These are phyloP conservation scores for Aspergillus nidulans DNA, from an alignment of 495 filamentous ascomycete genomes.

Conservation along the genomic window DNA sequence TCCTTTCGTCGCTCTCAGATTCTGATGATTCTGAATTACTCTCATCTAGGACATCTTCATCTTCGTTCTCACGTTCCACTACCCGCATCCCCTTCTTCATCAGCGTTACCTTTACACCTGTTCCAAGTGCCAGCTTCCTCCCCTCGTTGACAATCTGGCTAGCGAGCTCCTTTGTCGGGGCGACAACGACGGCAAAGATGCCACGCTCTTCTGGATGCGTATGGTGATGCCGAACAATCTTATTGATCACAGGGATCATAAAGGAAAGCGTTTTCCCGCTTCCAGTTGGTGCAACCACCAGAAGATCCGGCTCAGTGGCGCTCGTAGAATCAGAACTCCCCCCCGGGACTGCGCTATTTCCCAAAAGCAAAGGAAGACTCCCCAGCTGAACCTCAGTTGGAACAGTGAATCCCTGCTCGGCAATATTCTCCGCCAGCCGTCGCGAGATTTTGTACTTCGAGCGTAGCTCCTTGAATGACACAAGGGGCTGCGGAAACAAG, in stretches of 20 bases:
- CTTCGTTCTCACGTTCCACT: slow-evolving; percentile 37
- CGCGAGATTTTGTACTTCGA: slow-evolving; percentile 64
- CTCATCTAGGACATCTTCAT: slow-evolving; percentile 36
- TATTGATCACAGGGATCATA: slow-evolving; percentile 77
- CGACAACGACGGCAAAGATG: slow-evolving; percentile 66
- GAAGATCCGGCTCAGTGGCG: slow-evolving; percentile 57
- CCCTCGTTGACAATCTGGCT: slow-evolving; percentile 91
- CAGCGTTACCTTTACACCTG: slow-evolving; percentile 71
- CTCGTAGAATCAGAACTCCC: slow-evolving; percentile 15
- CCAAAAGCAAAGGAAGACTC: slow-evolving; percentile 71
- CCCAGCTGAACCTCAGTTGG: slow-evolving; percentile 95
- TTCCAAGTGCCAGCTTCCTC: slow-evolving; percentile 71
- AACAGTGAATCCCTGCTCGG: slow-evolving; percentile 72
- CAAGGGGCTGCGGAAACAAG: slow-evolving; percentile 71
- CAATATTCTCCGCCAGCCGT: slow-evolving; percentile 72
- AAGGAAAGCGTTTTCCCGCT: slow-evolving; percentile 97
- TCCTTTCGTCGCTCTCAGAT: slow-evolving; percentile 39
- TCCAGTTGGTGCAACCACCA: slow-evolving; percentile 89
- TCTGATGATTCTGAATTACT: slow-evolving; percentile 34
- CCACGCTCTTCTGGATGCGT: slow-evolving; percentile 44
- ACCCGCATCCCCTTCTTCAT: slow-evolving; percentile 83
- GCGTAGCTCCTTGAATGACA: slow-evolving; percentile 68
- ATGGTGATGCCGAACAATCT: slow-evolving; percentile 54
- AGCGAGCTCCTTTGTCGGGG: slow-evolving; percentile 88
- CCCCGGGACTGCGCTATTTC: slow-evolving; percentile 22